Base-by-base conservation (phyloP, 73 alveolate species). In the Paramecium bursaria region DNA sequence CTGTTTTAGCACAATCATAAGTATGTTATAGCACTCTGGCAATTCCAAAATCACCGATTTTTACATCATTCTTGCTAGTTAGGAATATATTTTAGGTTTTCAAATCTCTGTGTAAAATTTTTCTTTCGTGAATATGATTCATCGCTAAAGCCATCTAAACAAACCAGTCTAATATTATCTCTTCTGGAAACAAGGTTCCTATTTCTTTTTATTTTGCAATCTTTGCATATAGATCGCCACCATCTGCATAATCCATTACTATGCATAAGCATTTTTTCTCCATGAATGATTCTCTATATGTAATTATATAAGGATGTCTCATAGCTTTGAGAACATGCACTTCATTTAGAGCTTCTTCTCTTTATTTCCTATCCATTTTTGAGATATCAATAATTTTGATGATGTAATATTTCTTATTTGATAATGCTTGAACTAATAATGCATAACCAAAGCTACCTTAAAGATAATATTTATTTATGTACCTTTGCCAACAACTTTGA, bases 211-310 rank as follows among this genome's bases (percentile, higher is more conserved):
- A 77, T 23, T 80, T 94, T 21, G 97, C 98, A 23, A 97, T 97
- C 86, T 95, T 95, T 52, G 95, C 91, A 74, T 94, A 95, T 75
- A 97, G 55, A 86, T 97, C 99, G 0, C 99, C 99, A 7, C 99
- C 98, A 77, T 95, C 98, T 0, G 99, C 99, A 77, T 95, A 97
- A 77, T 97, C 99, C 99, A 97, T 97, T 27, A 95, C 98, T 10
- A 97, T 97, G 87, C 98, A 97, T 42, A 97, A 75, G 85, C 93
- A 95, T 74, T 87, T 92, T 77, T 91, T 92, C 31, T 94, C 98
- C 92, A 93, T 90, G 67, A 92, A 96, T 17, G 97, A 87, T 82
- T 96, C 99, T 39, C 94, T 55, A 87, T 95, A 95, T n/a, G 96
- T 91, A 61, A 95, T 90, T 75, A 96, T 96, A 87, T 87, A 93